A percentile compares a stretch with the other conserved stretches of the same genome.
These are phyloP conservation scores for Hypoxylon cercidicola DNA, from an alignment of 495 filamentous ascomycete species.

Conservation along the genomic window DNA sequence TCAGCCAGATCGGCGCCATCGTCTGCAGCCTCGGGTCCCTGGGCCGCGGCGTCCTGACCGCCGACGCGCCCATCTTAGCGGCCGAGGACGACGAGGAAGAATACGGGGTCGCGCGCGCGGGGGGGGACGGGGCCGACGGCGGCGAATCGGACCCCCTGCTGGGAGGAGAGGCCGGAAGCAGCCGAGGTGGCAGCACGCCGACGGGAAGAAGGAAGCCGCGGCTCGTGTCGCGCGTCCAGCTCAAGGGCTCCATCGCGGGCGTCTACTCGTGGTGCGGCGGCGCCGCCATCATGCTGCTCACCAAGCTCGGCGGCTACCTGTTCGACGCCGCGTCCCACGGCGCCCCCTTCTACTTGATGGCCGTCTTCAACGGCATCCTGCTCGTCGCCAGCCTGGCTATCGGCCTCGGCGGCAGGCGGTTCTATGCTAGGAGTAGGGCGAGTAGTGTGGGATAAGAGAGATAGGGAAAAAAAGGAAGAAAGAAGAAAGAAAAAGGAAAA, in stretches of 20 bases:
- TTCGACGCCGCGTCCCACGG: constrained; percentile 77
- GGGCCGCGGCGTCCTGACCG: constrained; percentile 77
- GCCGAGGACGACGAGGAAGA: constrained; percentile 42
- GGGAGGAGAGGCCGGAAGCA: constrained; percentile 17
- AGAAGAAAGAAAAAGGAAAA: neutral
- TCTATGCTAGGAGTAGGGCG: neutral
- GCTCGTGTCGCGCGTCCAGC: constrained; percentile 58
- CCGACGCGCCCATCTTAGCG: constrained; percentile 48
- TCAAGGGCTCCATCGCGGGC: constrained; percentile 94
- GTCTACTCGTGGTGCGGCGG: constrained; percentile 92
- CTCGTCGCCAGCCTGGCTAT: constrained; percentile 66
- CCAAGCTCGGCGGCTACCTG: constrained; percentile 87
- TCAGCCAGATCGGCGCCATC: constrained; percentile 94
- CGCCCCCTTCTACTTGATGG: constrained; percentile 93
- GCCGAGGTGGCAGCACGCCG: neutral
- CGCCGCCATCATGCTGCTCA: constrained; percentile 88
- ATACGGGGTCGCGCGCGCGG: constrained; percentile 25
- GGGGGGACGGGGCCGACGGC: neutral
- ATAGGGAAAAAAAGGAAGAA: no score
- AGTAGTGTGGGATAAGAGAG: neutral
- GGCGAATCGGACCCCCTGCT: constrained; percentile 49
- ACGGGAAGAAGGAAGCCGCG: constrained; percentile 26
- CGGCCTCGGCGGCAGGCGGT: constrained; percentile 34
- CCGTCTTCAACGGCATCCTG: constrained; percentile 81
- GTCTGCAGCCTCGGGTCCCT: constrained; percentile 91